Conservation (phyloP, 2,329 filamentous ascomycete genomes). For the Alternaria conjuncta region DNA sequence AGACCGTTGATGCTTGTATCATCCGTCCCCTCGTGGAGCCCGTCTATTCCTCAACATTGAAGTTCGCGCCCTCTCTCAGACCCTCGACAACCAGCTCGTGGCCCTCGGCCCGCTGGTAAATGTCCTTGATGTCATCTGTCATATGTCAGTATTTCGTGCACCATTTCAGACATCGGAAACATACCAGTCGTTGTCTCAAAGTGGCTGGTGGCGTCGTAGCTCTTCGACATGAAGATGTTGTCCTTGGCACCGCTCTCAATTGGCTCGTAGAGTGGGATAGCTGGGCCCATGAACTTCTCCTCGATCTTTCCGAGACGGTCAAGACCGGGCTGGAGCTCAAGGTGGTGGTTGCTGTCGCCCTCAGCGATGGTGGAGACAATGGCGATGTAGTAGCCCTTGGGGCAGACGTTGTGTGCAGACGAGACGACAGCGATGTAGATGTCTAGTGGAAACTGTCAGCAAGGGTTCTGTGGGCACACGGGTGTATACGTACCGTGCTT, state of each 20-base stretch:
- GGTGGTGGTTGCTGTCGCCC: conserved; percentile 87
- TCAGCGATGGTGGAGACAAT: conserved; percentile 98
- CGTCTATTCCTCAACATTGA: conserved; percentile 65
- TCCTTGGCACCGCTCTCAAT: conserved; percentile 81
- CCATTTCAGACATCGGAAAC: conserved; percentile 8
- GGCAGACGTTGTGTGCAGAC: conserved; percentile 95
- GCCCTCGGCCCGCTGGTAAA: conserved; percentile 83
- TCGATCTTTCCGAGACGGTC: conserved; percentile 92
- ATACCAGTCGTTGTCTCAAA: conserved; percentile 85
- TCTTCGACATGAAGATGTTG: conserved; percentile 97
- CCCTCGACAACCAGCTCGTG: conserved; percentile 89
- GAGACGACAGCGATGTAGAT: conserved; percentile 98
- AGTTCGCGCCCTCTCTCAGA: conserved; percentile 76
- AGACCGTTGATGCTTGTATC: conserved; percentile 17
- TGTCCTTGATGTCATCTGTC: conserved; percentile 90
- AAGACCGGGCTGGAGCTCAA: conserved; percentile 90
- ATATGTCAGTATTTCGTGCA: conserved; percentile 29
- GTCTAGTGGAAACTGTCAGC: conserved; percentile 60
- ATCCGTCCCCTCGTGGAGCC: neutral
- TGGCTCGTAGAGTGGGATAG: conserved; percentile 94
- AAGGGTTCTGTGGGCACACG: neutral
- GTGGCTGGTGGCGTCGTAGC: conserved; percentile 96
- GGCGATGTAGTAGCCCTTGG: conserved; percentile 98
- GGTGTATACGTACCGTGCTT: conserved; percentile 76
- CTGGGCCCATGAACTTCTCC: conserved; percentile 94